These are phyloP conservation scores for Moricandia arvensis DNA, from an alignment of 345 rosid species.

Conservation along the genomic window DNA sequence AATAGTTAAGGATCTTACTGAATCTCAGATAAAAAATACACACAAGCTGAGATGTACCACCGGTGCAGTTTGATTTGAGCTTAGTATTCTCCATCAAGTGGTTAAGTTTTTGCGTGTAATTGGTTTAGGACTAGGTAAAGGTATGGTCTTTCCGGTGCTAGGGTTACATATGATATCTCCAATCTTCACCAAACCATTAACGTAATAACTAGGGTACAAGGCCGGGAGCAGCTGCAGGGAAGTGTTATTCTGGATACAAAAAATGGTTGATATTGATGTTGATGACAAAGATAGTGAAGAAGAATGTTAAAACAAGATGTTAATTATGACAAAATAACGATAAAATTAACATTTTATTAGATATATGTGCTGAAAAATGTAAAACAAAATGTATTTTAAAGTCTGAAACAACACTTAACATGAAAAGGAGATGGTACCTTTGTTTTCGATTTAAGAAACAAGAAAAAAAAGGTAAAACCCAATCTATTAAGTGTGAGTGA, in stretches of 20 bases:
- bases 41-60: no score
- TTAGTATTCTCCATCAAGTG: no score
- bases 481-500: slow-evolving; percentile 39
- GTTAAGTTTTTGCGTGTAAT: no score
- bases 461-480: no score
- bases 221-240: background rate
- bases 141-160: background rate
- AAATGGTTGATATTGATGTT: background rate
- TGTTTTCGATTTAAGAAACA: background rate
- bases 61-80: no score
- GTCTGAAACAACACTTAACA: no score
- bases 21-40: no score
- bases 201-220: background rate
- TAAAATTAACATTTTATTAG: no score
- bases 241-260: background rate
- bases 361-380: no score
- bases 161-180: background rate
- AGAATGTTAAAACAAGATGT: background rate
- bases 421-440: background rate
- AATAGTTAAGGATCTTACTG: no score
- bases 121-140: background rate
- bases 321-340: no score
- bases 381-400: no score
- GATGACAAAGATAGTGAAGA: background rate
- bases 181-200: background rate